Evolutionary conservation across 2,329 filamentous ascomycete species (phyloP).

Genomic region (Epicoccum sorghinum): DNA sequence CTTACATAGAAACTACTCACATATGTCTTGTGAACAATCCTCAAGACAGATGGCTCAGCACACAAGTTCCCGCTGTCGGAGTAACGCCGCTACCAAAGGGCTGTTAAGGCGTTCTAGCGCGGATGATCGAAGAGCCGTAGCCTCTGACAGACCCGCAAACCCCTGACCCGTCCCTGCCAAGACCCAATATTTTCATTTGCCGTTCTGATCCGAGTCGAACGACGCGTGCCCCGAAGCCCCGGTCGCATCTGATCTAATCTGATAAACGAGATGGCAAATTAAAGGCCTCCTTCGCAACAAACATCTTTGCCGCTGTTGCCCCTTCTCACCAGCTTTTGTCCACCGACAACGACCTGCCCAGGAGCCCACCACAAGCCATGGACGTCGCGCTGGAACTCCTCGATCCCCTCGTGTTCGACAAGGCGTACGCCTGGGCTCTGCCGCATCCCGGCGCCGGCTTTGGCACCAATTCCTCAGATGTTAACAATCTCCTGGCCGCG

Average conservation of each 20-base stretch:
- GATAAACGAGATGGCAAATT: slow-evolving; percentile 23
- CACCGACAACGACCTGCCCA: slow-evolving; percentile 10
- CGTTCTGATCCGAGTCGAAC: slow-evolving; percentile 16
- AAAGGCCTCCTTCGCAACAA: slow-evolving; percentile 7
- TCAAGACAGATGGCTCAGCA: not conserved
- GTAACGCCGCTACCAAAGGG: slow-evolving; percentile 2
- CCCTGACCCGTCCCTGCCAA: slow-evolving; percentile 11
- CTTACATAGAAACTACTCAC: not conserved
- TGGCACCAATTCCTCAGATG: slow-evolving; percentile 16
- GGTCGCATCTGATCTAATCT: slow-evolving; percentile 13
- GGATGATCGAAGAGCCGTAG: slow-evolving; percentile 4
- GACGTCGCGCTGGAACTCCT: slow-evolving; percentile 26
- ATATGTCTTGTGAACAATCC: not conserved
- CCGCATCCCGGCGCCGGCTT: slow-evolving; percentile 16
- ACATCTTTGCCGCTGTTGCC: slow-evolving; percentile 14
- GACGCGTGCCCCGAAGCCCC: slow-evolving; percentile 4
- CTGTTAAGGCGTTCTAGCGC: slow-evolving; percentile 4
- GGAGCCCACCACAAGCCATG: slow-evolving; percentile 12
- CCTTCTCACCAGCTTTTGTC: slow-evolving; percentile 3
- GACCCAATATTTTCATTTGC: slow-evolving; percentile 15
- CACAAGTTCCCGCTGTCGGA: not conserved
- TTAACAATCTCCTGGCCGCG: slow-evolving; percentile 9
- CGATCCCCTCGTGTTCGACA: slow-evolving; percentile 25
- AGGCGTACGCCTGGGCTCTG: slow-evolving; percentile 23
- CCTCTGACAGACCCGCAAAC: not conserved